Conservation (phyloP, 345 rosid genomes). For the Moringa oleifera region DNA sequence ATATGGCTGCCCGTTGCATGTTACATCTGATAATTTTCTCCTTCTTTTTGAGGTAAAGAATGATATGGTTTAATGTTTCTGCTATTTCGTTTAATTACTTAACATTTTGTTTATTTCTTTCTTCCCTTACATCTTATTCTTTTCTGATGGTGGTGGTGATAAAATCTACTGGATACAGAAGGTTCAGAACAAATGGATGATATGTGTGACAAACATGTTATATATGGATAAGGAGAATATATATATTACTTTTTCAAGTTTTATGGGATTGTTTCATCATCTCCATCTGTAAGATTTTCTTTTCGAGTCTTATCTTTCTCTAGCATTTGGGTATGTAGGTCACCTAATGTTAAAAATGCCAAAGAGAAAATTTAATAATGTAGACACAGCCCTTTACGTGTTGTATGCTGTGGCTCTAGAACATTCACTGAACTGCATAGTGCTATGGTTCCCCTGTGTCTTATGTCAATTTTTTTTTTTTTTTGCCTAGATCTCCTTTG, state of each 20-base stretch:
- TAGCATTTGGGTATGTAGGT: not conserved
- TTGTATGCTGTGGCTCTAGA: not conserved
- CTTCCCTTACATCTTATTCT: too few relatives aligned
- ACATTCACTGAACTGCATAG: not conserved
- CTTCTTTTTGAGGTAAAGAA: slow-evolving; percentile 49
- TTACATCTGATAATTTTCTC: slow-evolving; percentile 47
- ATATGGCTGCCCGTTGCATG: slow-evolving; percentile 36
- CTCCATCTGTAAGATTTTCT: not conserved
- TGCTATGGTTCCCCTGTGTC: not conserved
- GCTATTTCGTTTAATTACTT: not conserved
- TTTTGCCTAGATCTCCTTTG: not conserved
- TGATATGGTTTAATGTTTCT: slow-evolving; percentile 2
- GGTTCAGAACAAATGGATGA: too few relatives aligned
- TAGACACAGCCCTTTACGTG: not conserved
- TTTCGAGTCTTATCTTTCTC: not conserved
- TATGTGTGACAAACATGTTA: too few relatives aligned
- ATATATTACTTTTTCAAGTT: not conserved
- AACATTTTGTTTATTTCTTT: slow-evolving; percentile 2
- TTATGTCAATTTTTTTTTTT: too few relatives aligned
- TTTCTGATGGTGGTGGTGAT: too few relatives aligned
- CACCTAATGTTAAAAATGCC: too few relatives aligned
- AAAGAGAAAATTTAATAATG: not conserved
- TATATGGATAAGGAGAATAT: too few relatives aligned
- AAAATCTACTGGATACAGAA: too few relatives aligned
- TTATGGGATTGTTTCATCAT: not conserved